Evolutionary conservation across 805 yeast species (phyloP).

Genomic region (Candida arabinofermentans): DNA sequence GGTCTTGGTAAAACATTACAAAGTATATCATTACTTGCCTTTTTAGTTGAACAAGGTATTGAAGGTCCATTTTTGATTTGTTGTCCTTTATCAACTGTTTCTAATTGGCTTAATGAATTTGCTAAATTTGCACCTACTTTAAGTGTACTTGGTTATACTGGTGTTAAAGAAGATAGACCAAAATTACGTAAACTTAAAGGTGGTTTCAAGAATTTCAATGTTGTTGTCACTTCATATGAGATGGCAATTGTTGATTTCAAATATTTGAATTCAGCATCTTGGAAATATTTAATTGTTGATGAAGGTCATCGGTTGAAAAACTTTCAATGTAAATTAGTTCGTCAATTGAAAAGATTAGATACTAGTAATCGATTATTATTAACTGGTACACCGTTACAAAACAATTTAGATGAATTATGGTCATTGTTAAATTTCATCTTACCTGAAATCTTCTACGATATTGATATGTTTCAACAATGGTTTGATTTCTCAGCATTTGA

Average conservation of each 20-base stretch:
- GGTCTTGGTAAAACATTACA: conserved; percentile 94
- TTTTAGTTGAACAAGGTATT: conserved; percentile 72
- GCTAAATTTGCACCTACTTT: conserved; percentile 67
- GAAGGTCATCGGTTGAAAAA: conserved; percentile 95
- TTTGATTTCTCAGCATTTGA: conserved; percentile 73
- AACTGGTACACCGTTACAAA: conserved; percentile 97
- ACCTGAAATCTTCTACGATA: conserved; percentile 90
- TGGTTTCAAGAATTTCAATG: conserved; percentile 34
- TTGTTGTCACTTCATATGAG: conserved; percentile 82
- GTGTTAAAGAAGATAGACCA: conserved; percentile 54
- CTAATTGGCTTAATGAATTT: conserved; percentile 81
- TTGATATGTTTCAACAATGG: conserved; percentile 89
- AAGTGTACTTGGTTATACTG: conserved; percentile 60
- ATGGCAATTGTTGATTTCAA: conserved; percentile 65
- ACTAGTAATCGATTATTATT: conserved; percentile 71
- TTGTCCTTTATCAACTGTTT: conserved; percentile 80
- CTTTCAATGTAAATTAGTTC: conserved; percentile 69
- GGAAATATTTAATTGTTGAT: conserved; percentile 89
- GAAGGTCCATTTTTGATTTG: conserved; percentile 75
- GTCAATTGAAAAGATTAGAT: conserved; percentile 61
- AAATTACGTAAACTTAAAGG: conserved; percentile 36
- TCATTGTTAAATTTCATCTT: conserved; percentile 83
- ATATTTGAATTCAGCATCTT: conserved; percentile 46
- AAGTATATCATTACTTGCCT: conserved; percentile 73
- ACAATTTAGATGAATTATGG: conserved; percentile 89